Evolutionary conservation across 768 basidiomycete genomes (phyloP), one percentile per base, ranked within the genome.

Genomic region (Steccherinum ochraceum): DNA sequence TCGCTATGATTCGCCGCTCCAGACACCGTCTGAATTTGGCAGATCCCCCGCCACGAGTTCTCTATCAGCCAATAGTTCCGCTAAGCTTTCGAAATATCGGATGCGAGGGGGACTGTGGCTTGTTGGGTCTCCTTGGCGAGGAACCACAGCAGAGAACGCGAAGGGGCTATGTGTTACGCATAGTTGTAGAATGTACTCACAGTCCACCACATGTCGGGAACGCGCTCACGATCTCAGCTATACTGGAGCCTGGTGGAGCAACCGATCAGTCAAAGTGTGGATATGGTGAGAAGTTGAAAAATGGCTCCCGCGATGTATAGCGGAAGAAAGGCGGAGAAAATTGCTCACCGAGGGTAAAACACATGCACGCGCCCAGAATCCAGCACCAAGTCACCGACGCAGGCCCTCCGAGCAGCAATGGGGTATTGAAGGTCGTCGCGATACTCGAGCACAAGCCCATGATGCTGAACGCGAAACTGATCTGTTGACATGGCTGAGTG

Each of bases 391-490:
- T 75, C 27, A 85, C 84, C 30, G 83, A 80, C 46, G 86, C 70
- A 16, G 86, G 86, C 4, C 86, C 86, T 12, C 86, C 86, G 4
- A 81, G 72, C 13, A 78, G 69, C 12, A 88, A 67, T 0, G 86
- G 86, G 0, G 84, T 86, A 58, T 87, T 83, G 72, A 89, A 86
- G 1, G 86, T 88, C 21, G 86, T 88, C 2, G 86, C 81, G 41
- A 89, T 77, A 61, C 81, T 83, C 0, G 85, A 86, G 68, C 84
- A 86, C 43, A 89, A 69, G 39, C 86, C 86, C 86, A 88, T 86
- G 56, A 87, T 89, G 60, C 83, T 85, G 70, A 85, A 87, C 18
- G 85, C 83, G 64, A 85, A 88, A 61, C 81, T 81, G 48, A 84
- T 84, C 82, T 84, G 53, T 24, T 30, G 3, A 16, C 19, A 7